A percentile compares a stretch with the other conserved stretches of the same genome.
phyloP scores from a whole-genome alignment of 768 basidiomycete genomes.

The Macrocybe gigantea region DNA sequence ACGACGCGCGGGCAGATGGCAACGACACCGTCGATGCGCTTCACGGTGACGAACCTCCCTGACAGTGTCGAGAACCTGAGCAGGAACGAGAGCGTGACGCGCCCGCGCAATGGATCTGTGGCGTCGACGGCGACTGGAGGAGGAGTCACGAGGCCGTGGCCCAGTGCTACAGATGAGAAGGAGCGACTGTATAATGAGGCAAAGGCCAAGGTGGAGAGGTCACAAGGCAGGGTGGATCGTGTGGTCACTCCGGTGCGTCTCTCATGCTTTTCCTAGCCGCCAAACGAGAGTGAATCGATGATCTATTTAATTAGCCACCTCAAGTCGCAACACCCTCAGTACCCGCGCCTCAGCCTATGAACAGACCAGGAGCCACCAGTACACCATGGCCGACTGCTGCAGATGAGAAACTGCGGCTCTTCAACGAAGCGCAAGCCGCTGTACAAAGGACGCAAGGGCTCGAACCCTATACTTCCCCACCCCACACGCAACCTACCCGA shows the following conservation, averaged over 20 bases:
- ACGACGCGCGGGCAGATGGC: background rate
- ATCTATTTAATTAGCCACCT: slow-evolving; percentile 15
- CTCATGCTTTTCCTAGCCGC: background rate
- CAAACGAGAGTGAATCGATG: background rate
- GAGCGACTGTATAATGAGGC: slow-evolving; percentile 57
- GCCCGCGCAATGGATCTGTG: background rate
- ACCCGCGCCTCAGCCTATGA: slow-evolving; percentile 10
- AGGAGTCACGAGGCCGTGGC: slow-evolving; percentile 34
- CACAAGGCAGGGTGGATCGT: slow-evolving; percentile 36
- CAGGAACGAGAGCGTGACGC: slow-evolving; percentile 4
- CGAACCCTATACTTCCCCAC: slow-evolving; percentile 18
- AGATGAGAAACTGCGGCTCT: slow-evolving; percentile 71
- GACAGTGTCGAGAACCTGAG: background rate
- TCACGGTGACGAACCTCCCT: background rate
- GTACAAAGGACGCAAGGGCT: slow-evolving; percentile 51
- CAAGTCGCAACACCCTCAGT: slow-evolving; percentile 12
- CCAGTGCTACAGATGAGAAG: slow-evolving; percentile 60
- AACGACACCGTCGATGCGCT: slow-evolving; percentile 3
- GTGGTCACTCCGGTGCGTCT: slow-evolving; percentile 25
- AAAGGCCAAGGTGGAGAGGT: slow-evolving; percentile 49
- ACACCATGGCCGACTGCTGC: slow-evolving; percentile 63
- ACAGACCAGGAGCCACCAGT: background rate
- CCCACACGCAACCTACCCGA: slow-evolving; percentile 6
- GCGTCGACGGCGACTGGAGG: slow-evolving; percentile 7
- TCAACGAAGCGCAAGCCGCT: slow-evolving; percentile 60